These are phyloP conservation scores for Tothia fuscella DNA, from an alignment of 2,329 filamentous ascomycete genomes.

Conservation along the genomic window DNA sequence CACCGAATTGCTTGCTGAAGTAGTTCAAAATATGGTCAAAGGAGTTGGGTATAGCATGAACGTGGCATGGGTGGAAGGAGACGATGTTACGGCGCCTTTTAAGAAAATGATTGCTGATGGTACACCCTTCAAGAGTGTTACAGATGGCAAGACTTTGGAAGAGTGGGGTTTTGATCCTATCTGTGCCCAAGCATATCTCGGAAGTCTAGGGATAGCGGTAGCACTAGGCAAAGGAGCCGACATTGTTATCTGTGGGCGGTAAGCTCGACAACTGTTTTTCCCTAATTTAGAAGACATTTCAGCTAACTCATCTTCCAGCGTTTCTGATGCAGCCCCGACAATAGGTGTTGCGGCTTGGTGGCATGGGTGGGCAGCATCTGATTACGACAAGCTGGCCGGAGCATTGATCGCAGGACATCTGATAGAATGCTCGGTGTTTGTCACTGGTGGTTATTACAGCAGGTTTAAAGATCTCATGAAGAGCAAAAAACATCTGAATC, in stretches of 20 bases:
- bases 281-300: neutral
- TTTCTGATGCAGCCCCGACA: slow-evolving; percentile 28
- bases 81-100: slow-evolving; percentile 13
- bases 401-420: slow-evolving; percentile 22
- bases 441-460: slow-evolving; percentile 31
- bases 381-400: slow-evolving; percentile 27
- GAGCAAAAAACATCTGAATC: slow-evolving; percentile 28
- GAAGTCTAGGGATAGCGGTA: slow-evolving; percentile 27
- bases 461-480: slow-evolving; percentile 28
- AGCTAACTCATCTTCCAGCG: slow-evolving; percentile 15
- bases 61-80: slow-evolving; percentile 10
- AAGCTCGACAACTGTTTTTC: neutral
- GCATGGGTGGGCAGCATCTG: slow-evolving; percentile 29
- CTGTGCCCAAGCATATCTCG: slow-evolving; percentile 20
- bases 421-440: slow-evolving; percentile 30
- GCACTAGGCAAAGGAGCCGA: slow-evolving; percentile 31
- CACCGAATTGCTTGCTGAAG: slow-evolving; percentile 1
- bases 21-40: neutral
- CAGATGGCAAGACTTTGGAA: slow-evolving; percentile 9
- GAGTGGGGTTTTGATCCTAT: slow-evolving; percentile 13
- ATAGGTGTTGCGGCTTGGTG: slow-evolving; percentile 27
- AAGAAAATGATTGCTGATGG: slow-evolving; percentile 11
- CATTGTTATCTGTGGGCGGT: slow-evolving; percentile 32
- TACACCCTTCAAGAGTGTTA: slow-evolving; percentile 11
- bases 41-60: neutral